Percentiles rank a stretch among this genome's conserved stretches.
Evolutionary conservation across 176 grass and related monocot species (phyloP).

Genomic region (Carex cristatella): DNA sequence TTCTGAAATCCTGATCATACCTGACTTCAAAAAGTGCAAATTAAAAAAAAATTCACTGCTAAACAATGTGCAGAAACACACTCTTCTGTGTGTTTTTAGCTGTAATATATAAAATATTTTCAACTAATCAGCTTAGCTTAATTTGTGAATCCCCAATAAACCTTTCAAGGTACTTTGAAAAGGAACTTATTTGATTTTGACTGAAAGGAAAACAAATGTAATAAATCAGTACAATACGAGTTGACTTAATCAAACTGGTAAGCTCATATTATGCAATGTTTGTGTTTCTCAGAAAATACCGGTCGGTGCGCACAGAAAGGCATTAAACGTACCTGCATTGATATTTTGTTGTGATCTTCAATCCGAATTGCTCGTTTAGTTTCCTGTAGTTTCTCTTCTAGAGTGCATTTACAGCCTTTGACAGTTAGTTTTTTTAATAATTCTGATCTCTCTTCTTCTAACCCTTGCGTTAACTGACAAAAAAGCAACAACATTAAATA

Average conservation of each 20-base stretch:
- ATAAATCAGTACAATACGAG: neutral
- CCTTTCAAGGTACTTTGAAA: too few relatives aligned
- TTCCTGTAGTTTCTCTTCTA: slow-evolving; percentile 1
- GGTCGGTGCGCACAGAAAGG: neutral
- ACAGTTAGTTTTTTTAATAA: neutral
- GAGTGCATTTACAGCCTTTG: neutral
- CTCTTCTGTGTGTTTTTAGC: neutral
- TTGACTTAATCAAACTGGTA: neutral
- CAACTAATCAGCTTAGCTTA: neutral
- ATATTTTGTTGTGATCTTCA: neutral
- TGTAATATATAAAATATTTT: neutral
- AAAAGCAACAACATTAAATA: neutral
- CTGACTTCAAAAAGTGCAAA: too few relatives aligned
- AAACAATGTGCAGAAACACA: neutral
- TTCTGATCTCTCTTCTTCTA: slow-evolving; percentile 21
- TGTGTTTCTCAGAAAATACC: neutral
- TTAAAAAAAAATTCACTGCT: neutral
- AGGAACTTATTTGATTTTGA: too few relatives aligned
- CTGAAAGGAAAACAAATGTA: too few relatives aligned
- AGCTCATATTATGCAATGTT: neutral
- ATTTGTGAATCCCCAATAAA: too few relatives aligned
- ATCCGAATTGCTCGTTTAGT: neutral
- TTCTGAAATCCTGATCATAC: too few relatives aligned
- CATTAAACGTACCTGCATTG: neutral
- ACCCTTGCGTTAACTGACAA: slow-evolving; percentile 17